A percentile compares a stretch with the other conserved stretches of the same genome.
Conservation (phyloP, 306 rosid species). For the Fragaria nilgerrensis region DNA sequence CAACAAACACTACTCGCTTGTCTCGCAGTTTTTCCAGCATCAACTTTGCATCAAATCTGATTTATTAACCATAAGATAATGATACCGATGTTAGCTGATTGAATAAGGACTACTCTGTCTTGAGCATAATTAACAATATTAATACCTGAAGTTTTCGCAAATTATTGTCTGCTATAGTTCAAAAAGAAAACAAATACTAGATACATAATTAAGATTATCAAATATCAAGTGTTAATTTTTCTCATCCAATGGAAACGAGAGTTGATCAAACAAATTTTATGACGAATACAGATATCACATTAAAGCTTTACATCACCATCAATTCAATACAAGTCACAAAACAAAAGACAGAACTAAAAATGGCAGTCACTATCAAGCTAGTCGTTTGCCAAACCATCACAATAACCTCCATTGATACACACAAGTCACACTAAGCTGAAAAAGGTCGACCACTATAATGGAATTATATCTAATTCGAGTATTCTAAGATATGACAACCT, state of each 20-base stretch:
- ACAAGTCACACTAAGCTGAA: background rate
- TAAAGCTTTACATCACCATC: background rate
- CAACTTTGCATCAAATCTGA: slow-evolving; percentile 68
- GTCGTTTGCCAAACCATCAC: background rate
- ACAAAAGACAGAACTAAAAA: slow-evolving; percentile 9
- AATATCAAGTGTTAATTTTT: background rate
- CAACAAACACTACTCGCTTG: slow-evolving; percentile 73
- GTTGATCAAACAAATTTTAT: background rate
- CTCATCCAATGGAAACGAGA: background rate
- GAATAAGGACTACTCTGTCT: background rate
- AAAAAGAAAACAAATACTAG: background rate
- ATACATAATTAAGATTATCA: background rate
- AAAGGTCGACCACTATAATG: background rate
- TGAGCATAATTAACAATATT: background rate
- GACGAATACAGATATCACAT: background rate
- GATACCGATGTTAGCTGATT: background rate
- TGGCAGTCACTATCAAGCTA: slow-evolving; percentile 17
- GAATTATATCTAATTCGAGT: background rate
- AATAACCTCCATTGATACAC: background rate
- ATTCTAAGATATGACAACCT: background rate
- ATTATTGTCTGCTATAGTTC: background rate
- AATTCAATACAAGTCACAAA: slow-evolving; percentile 7
- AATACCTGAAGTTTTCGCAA: background rate
- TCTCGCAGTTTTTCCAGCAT: slow-evolving; percentile 67
- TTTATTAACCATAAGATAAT: slow-evolving; percentile 1